Conservation (phyloP, 2,329 filamentous ascomycete genomes). For the Sphaceloma murrayae region DNA sequence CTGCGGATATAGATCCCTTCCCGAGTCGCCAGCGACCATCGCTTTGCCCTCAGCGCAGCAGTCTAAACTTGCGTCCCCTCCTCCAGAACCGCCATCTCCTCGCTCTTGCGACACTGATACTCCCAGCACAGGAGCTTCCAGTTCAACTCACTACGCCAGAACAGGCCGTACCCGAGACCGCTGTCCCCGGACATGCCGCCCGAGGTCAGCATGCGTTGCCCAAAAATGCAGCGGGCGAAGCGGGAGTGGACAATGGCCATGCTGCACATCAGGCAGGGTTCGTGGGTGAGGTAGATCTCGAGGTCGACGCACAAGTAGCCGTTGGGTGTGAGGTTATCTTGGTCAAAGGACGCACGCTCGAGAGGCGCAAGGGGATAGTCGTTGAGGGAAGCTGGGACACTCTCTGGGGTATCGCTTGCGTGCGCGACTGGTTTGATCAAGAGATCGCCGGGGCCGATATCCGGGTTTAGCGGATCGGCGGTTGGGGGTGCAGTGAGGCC, state of each 20-base stretch:
- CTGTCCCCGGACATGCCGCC: conserved; percentile 72
- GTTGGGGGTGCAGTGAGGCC: conserved; percentile 26
- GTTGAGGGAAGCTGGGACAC: conserved; percentile 50
- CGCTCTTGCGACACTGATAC: conserved; percentile 30
- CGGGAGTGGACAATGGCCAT: conserved; percentile 94
- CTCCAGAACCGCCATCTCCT: conserved; percentile 15
- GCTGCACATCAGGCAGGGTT: conserved; percentile 92
- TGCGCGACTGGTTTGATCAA: conserved; percentile 18
- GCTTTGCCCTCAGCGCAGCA: conserved; percentile 9
- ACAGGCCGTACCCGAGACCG: conserved; percentile 48
- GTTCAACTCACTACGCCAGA: conserved; percentile 66
- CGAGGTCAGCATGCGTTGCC: conserved; percentile 65
- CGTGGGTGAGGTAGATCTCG: conserved; percentile 88
- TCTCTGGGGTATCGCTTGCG: conserved; percentile 19
- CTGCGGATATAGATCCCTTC: neutral
- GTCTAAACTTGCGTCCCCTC: conserved; percentile 17
- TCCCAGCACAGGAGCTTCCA: conserved; percentile 80
- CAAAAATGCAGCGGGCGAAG: conserved; percentile 78
- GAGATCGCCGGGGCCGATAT: conserved; percentile 27
- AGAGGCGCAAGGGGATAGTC: conserved; percentile 59
- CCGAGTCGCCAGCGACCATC: conserved; percentile 7
- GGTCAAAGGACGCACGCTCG: conserved; percentile 53
- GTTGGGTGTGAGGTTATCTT: conserved; percentile 58
- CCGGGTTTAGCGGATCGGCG: conserved; percentile 27
- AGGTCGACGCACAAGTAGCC: conserved; percentile 92